These are phyloP conservation scores for Apiotrichum sp. DNA, from an alignment of 1,284 basidiomycete species.

Conservation along the genomic window DNA sequence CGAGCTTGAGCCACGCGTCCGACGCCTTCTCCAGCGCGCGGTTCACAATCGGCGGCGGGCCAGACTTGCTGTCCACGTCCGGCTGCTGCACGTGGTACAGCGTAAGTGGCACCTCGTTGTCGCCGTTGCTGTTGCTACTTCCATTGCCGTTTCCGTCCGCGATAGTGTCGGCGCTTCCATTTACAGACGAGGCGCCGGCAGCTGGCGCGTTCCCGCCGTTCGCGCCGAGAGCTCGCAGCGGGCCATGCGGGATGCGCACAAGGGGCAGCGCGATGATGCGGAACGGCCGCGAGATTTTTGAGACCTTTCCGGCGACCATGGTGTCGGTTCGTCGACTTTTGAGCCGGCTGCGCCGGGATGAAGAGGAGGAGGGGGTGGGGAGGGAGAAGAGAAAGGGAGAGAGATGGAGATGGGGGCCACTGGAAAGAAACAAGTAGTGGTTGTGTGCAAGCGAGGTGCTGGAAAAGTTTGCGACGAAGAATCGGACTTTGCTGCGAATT, in stretches of 20 bases:
- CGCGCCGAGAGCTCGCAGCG: conserved; percentile 6
- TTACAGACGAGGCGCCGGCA: conserved; percentile 8
- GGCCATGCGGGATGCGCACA: conserved; percentile 29
- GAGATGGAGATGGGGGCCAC: too few species aligned
- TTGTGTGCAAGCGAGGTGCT: too few species aligned
- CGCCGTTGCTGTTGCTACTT: neutral
- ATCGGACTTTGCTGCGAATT: too few species aligned
- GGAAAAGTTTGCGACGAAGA: too few species aligned
- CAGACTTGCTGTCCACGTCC: neutral
- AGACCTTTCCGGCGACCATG: neutral
- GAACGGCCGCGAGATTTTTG: conserved; percentile 21
- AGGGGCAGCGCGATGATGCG: conserved; percentile 41
- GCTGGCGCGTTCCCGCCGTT: neutral
- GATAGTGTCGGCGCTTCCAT: conserved; percentile 4
- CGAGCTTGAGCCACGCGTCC: conserved; percentile 40
- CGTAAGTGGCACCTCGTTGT: conserved; percentile 11
- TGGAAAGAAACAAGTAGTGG: too few species aligned
- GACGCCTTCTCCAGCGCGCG: conserved; percentile 33
- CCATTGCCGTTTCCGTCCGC: neutral
- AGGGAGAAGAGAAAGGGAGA: too few species aligned
- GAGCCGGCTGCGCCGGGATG: neutral
- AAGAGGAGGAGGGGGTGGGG: too few species aligned
- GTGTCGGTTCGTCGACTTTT: neutral
- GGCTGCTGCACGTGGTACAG: conserved; percentile 25
- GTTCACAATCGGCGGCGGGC: conserved; percentile 12